phyloP scores from a whole-genome alignment of 2,329 filamentous ascomycete genomes.

The Verticillium albo-atrum region DNA sequence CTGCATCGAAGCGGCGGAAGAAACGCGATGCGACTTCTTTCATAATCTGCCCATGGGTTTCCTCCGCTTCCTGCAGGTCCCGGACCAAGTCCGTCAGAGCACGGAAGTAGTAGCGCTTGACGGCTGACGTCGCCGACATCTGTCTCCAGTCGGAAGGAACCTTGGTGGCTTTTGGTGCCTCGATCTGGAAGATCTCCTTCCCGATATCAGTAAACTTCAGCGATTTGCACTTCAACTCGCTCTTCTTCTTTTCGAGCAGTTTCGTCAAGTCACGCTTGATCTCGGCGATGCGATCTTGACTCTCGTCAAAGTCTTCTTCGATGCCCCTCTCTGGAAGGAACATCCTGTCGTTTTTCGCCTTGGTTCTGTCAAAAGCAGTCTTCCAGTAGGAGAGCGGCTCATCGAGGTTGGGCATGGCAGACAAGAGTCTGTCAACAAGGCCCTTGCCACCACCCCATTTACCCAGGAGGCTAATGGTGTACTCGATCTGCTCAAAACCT shows the following conservation, averaged over 20 bases:
- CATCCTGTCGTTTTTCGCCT: conserved; percentile 73
- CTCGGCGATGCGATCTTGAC: conserved; percentile 68
- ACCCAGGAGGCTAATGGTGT: conserved; percentile 77
- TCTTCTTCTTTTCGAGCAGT: conserved; percentile 67
- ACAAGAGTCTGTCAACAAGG: conserved; percentile 77
- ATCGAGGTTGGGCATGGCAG: conserved; percentile 79
- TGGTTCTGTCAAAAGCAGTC: conserved; percentile 79
- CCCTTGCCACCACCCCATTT: conserved; percentile 73
- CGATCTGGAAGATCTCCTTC: conserved; percentile 95
- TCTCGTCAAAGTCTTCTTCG: conserved; percentile 87
- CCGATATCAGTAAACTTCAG: conserved; percentile 80
- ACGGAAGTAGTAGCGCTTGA: conserved; percentile 91
- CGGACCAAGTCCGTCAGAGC: conserved; percentile 80
- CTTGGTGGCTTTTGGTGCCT: conserved; percentile 80
- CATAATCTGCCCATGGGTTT: conserved; percentile 86
- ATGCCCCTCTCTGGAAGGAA: conserved; percentile 83
- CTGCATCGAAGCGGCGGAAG: conserved; percentile 80
- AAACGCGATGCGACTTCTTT: conserved; percentile 82
- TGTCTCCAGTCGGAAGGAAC: conserved; percentile 89
- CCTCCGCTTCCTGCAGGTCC: conserved; percentile 86
- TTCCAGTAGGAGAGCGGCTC: conserved; percentile 79
- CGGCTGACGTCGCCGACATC: conserved; percentile 87
- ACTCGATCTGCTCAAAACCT: conserved; percentile 96
- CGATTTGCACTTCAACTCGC: conserved; percentile 67
- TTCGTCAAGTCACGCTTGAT: conserved; percentile 69